These are phyloP conservation scores for Cordyceps militaris DNA, from an alignment of 2,329 filamentous ascomycete species.

Conservation along the genomic window DNA sequence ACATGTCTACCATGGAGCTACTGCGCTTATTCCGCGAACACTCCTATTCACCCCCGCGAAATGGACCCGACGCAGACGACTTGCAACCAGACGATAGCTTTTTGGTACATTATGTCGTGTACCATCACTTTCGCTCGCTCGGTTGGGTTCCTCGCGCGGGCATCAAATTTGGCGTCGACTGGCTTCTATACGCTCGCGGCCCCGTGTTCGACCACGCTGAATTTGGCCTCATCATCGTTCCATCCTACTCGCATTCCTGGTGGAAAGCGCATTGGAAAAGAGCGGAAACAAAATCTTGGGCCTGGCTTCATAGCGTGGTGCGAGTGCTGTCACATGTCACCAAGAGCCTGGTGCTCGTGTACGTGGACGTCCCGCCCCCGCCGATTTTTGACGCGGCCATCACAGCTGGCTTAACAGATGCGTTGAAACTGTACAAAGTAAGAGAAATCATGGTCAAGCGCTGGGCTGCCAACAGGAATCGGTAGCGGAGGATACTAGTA, in stretches of 20 bases:
- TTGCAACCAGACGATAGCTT: conserved; percentile 75
- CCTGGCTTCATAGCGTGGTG: conserved; percentile 83
- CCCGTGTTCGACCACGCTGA: conserved; percentile 94
- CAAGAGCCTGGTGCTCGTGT: conserved; percentile 83
- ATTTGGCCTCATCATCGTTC: conserved; percentile 79
- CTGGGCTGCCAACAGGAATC: conserved; percentile 77
- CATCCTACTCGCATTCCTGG: conserved; percentile 67
- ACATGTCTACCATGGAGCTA: conserved; percentile 49
- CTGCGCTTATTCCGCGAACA: conserved; percentile 60
- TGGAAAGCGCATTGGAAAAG: conserved; percentile 57
- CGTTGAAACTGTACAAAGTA: conserved; percentile 65
- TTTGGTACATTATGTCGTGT: conserved; percentile 77
- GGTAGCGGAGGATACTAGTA: conserved; percentile 21
- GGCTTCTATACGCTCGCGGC: conserved; percentile 86
- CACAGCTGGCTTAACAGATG: conserved; percentile 49
- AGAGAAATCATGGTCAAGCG: conserved; percentile 74
- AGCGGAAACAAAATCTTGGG: conserved; percentile 54
- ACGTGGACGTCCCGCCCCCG: conserved; percentile 82
- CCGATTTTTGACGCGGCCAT: conserved; percentile 36
- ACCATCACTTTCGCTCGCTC: conserved; percentile 91
- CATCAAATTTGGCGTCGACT: conserved; percentile 92
- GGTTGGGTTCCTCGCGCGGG: conserved; percentile 92
- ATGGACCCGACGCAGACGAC: conserved; percentile 26
- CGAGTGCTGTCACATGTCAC: conserved; percentile 82
- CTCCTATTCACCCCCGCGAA: conserved; percentile 59